Conservation (phyloP, 441 rosid species). For the Gossypium trilobum region DNA sequence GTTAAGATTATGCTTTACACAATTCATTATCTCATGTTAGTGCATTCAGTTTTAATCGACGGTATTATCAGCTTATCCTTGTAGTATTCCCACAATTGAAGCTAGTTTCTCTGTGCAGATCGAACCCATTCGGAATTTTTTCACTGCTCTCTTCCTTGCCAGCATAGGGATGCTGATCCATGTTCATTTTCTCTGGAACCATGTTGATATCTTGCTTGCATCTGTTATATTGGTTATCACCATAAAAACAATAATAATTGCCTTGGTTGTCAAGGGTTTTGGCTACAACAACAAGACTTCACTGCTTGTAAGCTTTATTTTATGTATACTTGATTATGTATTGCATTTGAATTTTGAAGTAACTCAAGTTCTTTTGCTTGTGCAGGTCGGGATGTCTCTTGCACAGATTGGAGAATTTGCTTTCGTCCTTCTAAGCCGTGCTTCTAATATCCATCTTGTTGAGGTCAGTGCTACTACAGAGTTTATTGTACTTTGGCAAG, state of each 20-base stretch:
- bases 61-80: background rate
- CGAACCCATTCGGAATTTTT: constrained; percentile 95
- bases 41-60: background rate
- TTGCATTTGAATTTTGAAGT: background rate
- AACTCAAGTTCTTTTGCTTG: background rate
- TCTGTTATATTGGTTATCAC: constrained; percentile 83
- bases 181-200: constrained; percentile 93
- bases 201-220: constrained; percentile 87
- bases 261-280: constrained; percentile 77
- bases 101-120: constrained; percentile 35
- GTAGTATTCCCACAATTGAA: constrained; percentile 1
- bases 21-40: background rate
- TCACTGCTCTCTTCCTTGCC: constrained; percentile 95
- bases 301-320: constrained; percentile 48
- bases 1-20: constrained; percentile 33
- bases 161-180: constrained; percentile 97
- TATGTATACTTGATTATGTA: constrained; percentile 20
- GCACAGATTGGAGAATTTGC: constrained; percentile 98
- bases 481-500: constrained; percentile 12
- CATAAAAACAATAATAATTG: constrained; percentile 70
- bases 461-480: constrained; percentile 48
- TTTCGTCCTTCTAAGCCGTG: constrained; percentile 91
- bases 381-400: constrained; percentile 89
- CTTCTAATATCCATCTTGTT: constrained; percentile 83
- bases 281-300: constrained; percentile 90